phyloP scores from a whole-genome alignment of 768 basidiomycete genomes.

The Crassisporium funariophilum region DNA sequence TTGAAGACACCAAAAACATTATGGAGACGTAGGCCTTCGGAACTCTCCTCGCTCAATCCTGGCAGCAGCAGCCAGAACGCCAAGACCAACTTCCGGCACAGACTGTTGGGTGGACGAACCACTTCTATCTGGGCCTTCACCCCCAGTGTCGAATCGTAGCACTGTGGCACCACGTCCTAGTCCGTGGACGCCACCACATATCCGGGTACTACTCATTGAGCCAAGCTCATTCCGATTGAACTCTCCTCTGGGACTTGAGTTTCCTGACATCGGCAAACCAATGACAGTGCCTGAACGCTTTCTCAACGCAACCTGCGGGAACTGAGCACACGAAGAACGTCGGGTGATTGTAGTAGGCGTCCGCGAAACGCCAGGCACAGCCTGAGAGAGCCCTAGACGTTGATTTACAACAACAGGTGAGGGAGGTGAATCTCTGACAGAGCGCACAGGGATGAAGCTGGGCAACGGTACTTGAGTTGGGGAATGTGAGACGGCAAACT shows the following conservation, averaged over 20 bases:
- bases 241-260: not conserved
- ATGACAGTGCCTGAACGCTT: conserved; percentile 36
- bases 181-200: conserved; percentile 1
- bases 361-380: not conserved
- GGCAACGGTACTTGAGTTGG: not conserved
- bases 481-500: not conserved
- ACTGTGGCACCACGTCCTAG: conserved; percentile 1
- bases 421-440: not conserved
- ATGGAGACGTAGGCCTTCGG: conserved; percentile 8
- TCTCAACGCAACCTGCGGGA: conserved; percentile 21
- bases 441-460: conserved; percentile 5
- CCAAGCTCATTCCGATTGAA: not conserved
- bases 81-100: conserved; percentile 6
- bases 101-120: not conserved
- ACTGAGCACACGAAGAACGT: conserved; percentile 22
- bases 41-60: conserved; percentile 20
- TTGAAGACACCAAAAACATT: no score
- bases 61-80: conserved; percentile 24
- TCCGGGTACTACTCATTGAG: not conserved
- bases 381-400: not conserved
- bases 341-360: conserved; percentile 12
- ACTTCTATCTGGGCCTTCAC: conserved; percentile 9
- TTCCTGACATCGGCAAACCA: conserved; percentile 14
- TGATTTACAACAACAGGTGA: not conserved
- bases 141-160: conserved; percentile 3